phyloP scores from a whole-genome alignment of 2,329 filamentous ascomycete species.

The Fusarium algeriense region DNA sequence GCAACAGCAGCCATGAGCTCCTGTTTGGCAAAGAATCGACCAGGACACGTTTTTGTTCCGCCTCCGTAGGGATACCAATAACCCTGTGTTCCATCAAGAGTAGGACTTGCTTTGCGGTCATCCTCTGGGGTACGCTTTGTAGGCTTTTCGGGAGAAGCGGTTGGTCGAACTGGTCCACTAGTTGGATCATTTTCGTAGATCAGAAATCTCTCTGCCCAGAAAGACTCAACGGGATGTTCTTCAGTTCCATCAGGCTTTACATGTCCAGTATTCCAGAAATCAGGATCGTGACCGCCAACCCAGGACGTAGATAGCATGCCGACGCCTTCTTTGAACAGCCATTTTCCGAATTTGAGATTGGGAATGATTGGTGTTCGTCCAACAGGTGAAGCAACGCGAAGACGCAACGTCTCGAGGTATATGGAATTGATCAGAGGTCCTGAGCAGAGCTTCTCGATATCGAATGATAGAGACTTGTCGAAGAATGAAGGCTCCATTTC shows the following conservation, averaged over 20 bases:
- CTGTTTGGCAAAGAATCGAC: constrained; percentile 53
- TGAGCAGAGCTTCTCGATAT: constrained; percentile 36
- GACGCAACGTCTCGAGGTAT: constrained; percentile 52
- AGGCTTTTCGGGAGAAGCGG: rapidly evolving
- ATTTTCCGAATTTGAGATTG: constrained; percentile 41
- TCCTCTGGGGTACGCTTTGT: constrained; percentile 4
- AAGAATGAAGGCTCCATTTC: constrained; percentile 33
- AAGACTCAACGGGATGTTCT: constrained; percentile 31
- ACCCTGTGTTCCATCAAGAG: constrained; percentile 44
- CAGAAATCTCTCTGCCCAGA: constrained; percentile 46
- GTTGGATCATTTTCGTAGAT: constrained; percentile 33
- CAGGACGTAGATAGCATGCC: constrained; percentile 35
- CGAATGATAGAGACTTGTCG: constrained; percentile 18
- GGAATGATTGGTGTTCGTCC: constrained; percentile 31
- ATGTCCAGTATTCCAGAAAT: constrained; percentile 39
- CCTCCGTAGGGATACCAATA: constrained; percentile 54
- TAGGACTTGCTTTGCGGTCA: constrained; percentile 1
- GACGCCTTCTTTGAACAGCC: constrained; percentile 30
- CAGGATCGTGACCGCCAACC: constrained; percentile 22
- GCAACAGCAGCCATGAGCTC: constrained; percentile 50
- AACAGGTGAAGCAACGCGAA: constrained; percentile 42
- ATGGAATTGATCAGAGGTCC: constrained; percentile 52
- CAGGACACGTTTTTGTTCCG: constrained; percentile 51
- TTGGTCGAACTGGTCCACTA: constrained; percentile 29
- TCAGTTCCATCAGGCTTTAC: neutral